Percentiles rank a stretch among this genome's conserved stretches.
These are phyloP conservation scores for Monosporozyma unispora DNA, from an alignment of 805 yeast species.

Conservation along the genomic window DNA sequence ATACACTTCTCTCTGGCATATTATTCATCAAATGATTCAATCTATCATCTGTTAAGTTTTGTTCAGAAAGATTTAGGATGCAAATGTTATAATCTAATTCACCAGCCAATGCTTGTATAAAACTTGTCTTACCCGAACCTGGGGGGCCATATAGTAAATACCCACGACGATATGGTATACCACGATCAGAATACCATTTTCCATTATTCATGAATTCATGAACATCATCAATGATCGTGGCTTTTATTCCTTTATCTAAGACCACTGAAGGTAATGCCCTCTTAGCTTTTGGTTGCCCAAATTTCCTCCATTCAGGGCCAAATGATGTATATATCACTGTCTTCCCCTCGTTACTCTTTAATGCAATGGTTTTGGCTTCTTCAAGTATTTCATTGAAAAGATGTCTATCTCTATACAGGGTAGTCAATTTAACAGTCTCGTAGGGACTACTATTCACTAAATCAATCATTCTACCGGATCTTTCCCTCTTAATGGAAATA, in stretches of 20 bases:
- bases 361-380: slow-evolving; percentile 80
- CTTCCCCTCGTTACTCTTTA: slow-evolving; percentile 79
- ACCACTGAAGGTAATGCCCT: slow-evolving; percentile 79
- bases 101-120: slow-evolving; percentile 94
- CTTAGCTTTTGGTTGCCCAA: slow-evolving; percentile 90
- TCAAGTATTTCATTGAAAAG: slow-evolving; percentile 60
- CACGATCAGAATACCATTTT: slow-evolving; percentile 88
- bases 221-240: slow-evolving; percentile 59
- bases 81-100: slow-evolving; percentile 93
- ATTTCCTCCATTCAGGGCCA: slow-evolving; percentile 99
- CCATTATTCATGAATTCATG: slow-evolving; percentile 71
- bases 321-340: slow-evolving; percentile 89
- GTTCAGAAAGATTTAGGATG: slow-evolving; percentile 81
- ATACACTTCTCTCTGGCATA: slow-evolving; percentile 79
- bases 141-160: slow-evolving; percentile 94
- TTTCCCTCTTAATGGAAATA: slow-evolving; percentile 80
- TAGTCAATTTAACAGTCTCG: slow-evolving; percentile 91
- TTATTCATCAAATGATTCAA: slow-evolving; percentile 93
- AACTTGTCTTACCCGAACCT: slow-evolving; percentile 93
- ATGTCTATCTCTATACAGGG: slow-evolving; percentile 70
- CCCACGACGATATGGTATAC: slow-evolving; percentile 96
- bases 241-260: slow-evolving; percentile 66
- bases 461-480: slow-evolving; percentile 83
- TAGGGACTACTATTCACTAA: slow-evolving; percentile 87
- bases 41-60: slow-evolving; percentile 87